These are phyloP conservation scores for Solanum peruvianum DNA, from an alignment of 257 asterid genomes.

Conservation along the genomic window DNA sequence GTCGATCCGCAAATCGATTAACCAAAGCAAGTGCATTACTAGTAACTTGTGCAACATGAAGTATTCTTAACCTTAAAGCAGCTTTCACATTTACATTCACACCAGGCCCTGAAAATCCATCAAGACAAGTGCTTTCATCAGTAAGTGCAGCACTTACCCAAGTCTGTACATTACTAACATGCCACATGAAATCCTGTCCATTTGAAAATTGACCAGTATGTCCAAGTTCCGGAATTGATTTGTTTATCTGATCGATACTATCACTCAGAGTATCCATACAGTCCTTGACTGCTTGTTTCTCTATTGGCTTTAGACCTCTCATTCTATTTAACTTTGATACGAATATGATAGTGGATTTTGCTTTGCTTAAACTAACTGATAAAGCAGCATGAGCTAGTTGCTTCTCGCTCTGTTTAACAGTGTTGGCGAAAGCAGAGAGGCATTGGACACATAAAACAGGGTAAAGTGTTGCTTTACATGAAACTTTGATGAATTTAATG, in stretches of 20 bases:
- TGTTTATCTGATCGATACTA: conserved; percentile 37
- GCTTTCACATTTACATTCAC: conserved; percentile 29
- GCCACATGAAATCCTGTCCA: conserved; percentile 43
- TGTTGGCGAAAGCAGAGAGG: conserved; percentile 38
- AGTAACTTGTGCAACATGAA: conserved; percentile 34
- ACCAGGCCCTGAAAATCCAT: conserved; percentile 22
- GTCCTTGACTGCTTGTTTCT: conserved; percentile 37
- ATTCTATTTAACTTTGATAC: conserved; percentile 20
- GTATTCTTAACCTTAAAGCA: conserved; percentile 18
- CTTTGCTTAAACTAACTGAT: conserved; percentile 29
- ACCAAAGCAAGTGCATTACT: conserved; percentile 52
- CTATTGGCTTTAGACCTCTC: conserved; percentile 25
- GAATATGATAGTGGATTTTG: conserved; percentile 25
- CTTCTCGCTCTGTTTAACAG: conserved; percentile 25
- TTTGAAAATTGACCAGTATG: conserved; percentile 6
- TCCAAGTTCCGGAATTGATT: conserved; percentile 40
- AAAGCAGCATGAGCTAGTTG: conserved; percentile 49
- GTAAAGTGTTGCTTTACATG: conserved; percentile 50
- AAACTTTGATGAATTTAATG: conserved; percentile 29
- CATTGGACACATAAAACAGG: conserved; percentile 40
- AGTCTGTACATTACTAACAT: conserved; percentile 55
- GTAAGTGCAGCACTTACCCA: conserved; percentile 63
- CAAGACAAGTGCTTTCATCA: conserved; percentile 30
- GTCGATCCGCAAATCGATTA: conserved; percentile 33
- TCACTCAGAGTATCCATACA: conserved; percentile 38